Base-by-base conservation (phyloP, 306 rosid genomes). In the Trifolium fragiferum region DNA sequence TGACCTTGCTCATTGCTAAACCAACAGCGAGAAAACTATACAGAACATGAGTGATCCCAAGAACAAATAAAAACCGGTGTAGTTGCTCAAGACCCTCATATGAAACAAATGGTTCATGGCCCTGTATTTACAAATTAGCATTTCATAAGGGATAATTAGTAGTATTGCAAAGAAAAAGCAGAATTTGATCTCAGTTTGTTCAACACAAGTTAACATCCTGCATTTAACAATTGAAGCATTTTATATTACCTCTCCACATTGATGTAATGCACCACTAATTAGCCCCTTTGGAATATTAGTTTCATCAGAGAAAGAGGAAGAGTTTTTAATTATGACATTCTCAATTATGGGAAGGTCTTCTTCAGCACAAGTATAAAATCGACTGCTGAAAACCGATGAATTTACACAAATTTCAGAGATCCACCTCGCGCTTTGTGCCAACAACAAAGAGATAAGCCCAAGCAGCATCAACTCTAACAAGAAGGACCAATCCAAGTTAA, bases 51-150 rank as follows among this genome's bases (percentile, higher is more conserved):
- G 97, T 91, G 74, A 94, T 88, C 67, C 97, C 98, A 13, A 94
- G 97, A 81, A 94, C 90, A 80, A 94, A 94, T 46, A 94, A 76
- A 87, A 94, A 94, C 35, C 97, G 92, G 59, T 94, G 98, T 51
- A 94, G 92, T 89, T 91, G 97, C 83, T 88, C 96, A 43, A 94
- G 96, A 50, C 98, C 97, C 84, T 91, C 95, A 0, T 94, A 92
- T 16, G 98, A 94, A 83, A 94, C 98, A 51, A 94, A 94, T 33
- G 98, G 98, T 82, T 94, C 98, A 25, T 82, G 96, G 18, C 95
- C 96, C 96, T 94, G 91, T 79, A 78, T 61, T 80, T 69, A 82
- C 70, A 59, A 46, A 65, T 79, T 27, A 69, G 32, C 63, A 49
- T 53, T 46, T 44, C 13, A 43, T 19, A 63, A 82, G 61, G 61